A percentile compares a stretch with the other conserved stretches of the same genome.
phyloP scores from a whole-genome alignment of 1,139 yeast genomes.

The Geotrichum macrosporum region DNA sequence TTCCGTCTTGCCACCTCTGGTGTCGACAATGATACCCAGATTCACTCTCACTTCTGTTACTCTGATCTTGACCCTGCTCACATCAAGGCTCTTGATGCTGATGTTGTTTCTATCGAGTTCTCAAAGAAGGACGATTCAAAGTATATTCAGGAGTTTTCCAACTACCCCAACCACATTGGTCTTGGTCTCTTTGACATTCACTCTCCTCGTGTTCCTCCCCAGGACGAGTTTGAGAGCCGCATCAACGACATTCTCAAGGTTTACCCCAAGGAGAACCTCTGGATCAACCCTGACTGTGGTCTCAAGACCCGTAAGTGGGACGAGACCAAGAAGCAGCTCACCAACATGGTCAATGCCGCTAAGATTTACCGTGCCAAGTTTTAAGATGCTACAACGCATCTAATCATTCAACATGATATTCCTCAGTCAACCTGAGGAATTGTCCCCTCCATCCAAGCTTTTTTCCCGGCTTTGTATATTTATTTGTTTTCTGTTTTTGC shows the following conservation, averaged over 20 bases:
- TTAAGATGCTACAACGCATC: conserved; percentile 4
- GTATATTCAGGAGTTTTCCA: conserved; percentile 94
- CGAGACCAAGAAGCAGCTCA: conserved; percentile 72
- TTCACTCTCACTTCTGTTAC: conserved; percentile 99
- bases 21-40: conserved; percentile 90
- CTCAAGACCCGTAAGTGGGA: conserved; percentile 97
- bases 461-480: conserved; percentile 10
- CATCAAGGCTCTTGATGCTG: conserved; percentile 98
- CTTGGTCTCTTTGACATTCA: conserved; percentile 98
- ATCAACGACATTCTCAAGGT: conserved; percentile 91
- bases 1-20: conserved; percentile 99
- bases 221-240: conserved; percentile 90
- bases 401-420: conserved; percentile 14
- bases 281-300: conserved; percentile 99
- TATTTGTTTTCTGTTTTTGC: conserved; percentile 15
- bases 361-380: conserved; percentile 78
- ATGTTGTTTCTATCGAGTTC: conserved; percentile 97
- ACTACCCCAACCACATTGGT: conserved; percentile 99
- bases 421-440: conserved; percentile 21
- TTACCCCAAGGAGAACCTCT: conserved; percentile 95
- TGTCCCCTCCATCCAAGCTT: conserved; percentile 12
- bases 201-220: conserved; percentile 99
- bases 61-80: conserved; percentile 99
- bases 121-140: conserved; percentile 99
- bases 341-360: conserved; percentile 99